Percentiles rank a stretch among this genome's conserved stretches.
These are phyloP conservation scores for Pelargonium fulgidum DNA, from an alignment of 441 rosid genomes.

Conservation along the genomic window DNA sequence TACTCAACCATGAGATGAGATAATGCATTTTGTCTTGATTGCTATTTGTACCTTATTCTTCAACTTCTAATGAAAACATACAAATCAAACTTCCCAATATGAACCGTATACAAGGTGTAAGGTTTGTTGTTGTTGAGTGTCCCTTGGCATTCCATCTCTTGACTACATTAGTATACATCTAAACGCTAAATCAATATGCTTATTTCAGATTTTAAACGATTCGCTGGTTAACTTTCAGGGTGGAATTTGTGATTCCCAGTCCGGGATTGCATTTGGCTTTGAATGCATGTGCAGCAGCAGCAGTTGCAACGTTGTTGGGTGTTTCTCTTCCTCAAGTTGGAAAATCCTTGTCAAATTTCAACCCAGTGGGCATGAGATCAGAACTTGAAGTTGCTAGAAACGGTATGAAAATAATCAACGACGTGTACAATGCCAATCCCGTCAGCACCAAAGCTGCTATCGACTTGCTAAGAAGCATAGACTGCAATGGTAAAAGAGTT, in stretches of 20 bases:
- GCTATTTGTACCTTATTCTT: background rate
- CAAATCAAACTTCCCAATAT: background rate
- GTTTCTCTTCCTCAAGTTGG: conserved; percentile 28
- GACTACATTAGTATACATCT: background rate
- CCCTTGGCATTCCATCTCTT: conserved; percentile 1
- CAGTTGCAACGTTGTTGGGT: conserved; percentile 21
- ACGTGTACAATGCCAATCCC: conserved; percentile 29
- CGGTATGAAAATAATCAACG: conserved; percentile 26
- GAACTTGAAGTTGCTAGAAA: conserved; percentile 23
- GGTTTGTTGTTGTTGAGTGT: background rate
- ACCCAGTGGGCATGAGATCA: conserved; percentile 21
- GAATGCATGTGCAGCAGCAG: conserved; percentile 31
- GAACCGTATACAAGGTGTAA: background rate
- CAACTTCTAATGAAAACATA: no score
- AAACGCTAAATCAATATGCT: conserved; percentile 9
- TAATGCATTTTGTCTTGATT: background rate
- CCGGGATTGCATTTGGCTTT: conserved; percentile 27
- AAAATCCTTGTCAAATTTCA: conserved; percentile 23
- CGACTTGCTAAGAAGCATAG: conserved; percentile 24
- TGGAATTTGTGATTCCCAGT: conserved; percentile 27
- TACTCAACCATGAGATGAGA: background rate
- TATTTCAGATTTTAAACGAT: conserved; percentile 2
- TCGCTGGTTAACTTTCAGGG: conserved; percentile 19
- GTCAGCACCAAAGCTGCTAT: conserved; percentile 29
- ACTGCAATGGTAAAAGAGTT: conserved; percentile 25